A percentile compares a stretch with the other conserved stretches of the same genome.
Evolutionary conservation across 306 rosid genomes (phyloP).

Genomic region (Quercus gilva): DNA sequence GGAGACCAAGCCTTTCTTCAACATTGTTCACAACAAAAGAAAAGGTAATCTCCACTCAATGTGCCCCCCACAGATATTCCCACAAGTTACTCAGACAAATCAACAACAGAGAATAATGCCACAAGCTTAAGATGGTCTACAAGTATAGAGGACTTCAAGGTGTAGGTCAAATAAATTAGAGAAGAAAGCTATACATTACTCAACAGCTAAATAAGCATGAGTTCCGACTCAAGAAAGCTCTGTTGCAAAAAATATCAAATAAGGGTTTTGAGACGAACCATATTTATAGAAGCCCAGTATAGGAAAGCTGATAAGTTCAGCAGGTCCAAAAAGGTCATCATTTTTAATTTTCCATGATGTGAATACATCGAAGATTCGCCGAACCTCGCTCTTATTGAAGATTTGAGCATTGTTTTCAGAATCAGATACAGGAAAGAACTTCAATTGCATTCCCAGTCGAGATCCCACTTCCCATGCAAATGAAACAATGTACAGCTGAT

Average conservation of each 20-base stretch:
- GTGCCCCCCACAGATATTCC: too few species aligned
- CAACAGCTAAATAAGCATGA: slow-evolving; percentile 10
- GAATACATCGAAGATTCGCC: slow-evolving; percentile 47
- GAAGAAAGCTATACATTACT: slow-evolving; percentile 4
- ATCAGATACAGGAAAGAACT: slow-evolving; percentile 57
- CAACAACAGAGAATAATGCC: too few species aligned
- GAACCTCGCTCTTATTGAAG: slow-evolving; percentile 58
- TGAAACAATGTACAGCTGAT: slow-evolving; percentile 53
- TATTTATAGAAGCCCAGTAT: slow-evolving; percentile 45
- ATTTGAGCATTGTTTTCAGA: slow-evolving; percentile 7
- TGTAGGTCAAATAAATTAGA: not conserved
- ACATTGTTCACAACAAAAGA: too few species aligned
- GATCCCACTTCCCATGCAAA: slow-evolving; percentile 64
- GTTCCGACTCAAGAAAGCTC: not conserved
- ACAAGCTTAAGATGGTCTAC: too few species aligned
- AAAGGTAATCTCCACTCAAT: too few species aligned
- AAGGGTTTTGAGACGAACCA: slow-evolving; percentile 51
- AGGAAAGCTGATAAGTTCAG: slow-evolving; percentile 52
- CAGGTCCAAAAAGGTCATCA: slow-evolving; percentile 66
- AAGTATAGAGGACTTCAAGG: too few species aligned
- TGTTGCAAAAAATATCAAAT: slow-evolving; percentile 11
- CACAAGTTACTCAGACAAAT: too few species aligned
- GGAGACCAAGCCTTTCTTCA: too few species aligned
- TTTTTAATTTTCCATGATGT: slow-evolving; percentile 64
- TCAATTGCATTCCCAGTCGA: slow-evolving; percentile 63